A percentile compares a stretch with the other conserved stretches of the same genome.
These are phyloP conservation scores for Rubroshorea leprosula DNA, from an alignment of 345 rosid species.

Conservation along the genomic window DNA sequence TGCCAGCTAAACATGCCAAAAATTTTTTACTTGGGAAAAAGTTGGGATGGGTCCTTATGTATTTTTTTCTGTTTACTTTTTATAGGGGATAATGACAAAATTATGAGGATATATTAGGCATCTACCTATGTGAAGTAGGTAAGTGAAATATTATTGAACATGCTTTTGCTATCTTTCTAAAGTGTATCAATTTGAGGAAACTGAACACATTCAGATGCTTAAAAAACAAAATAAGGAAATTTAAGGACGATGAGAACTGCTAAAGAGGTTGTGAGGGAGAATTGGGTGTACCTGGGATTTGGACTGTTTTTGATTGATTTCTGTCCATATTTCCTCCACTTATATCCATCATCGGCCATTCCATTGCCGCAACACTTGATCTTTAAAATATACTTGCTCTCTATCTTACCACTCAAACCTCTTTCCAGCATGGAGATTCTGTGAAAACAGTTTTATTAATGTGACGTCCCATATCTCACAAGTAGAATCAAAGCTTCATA, in stretches of 20 bases:
- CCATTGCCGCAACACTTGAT: slow-evolving; percentile 52
- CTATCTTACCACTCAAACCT: slow-evolving; percentile 34
- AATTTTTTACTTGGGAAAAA: not conserved
- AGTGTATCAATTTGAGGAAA: not conserved
- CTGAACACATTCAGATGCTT: not conserved
- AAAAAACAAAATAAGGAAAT: not conserved
- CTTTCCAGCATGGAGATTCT: slow-evolving; percentile 29
- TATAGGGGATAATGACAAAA: not conserved
- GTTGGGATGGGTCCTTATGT: not conserved
- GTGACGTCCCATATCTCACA: too few species aligned
- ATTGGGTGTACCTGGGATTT: slow-evolving; percentile 54
- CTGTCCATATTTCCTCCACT: slow-evolving; percentile 96
- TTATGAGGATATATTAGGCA: too few species aligned
- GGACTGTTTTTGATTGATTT: slow-evolving; percentile 85
- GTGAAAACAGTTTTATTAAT: not conserved
- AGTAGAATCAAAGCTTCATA: too few species aligned
- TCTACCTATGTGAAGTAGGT: too few species aligned
- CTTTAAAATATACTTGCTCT: slow-evolving; percentile 63
- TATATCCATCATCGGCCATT: slow-evolving; percentile 80
- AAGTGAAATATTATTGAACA: too few species aligned
- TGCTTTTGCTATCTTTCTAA: too few species aligned
- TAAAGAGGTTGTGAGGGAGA: not conserved
- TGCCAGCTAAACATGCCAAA: too few species aligned
- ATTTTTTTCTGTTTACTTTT: not conserved
- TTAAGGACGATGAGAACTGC: not conserved